These are phyloP conservation scores for Cercophora samala DNA, from an alignment of 495 filamentous ascomycete species.

Conservation along the genomic window DNA sequence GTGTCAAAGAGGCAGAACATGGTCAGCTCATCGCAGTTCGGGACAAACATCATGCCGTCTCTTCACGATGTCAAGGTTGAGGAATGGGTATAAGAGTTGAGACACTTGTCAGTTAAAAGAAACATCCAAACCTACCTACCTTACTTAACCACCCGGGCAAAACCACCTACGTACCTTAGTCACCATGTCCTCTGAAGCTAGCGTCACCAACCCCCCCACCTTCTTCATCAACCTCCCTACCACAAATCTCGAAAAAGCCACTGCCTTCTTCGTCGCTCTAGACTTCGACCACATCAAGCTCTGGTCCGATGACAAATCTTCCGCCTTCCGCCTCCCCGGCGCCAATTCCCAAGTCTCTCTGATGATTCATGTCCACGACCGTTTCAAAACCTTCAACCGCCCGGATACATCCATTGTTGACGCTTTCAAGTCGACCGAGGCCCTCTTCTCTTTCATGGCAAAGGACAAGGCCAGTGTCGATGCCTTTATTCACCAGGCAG, in stretches of 20 bases:
- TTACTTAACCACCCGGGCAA: background rate
- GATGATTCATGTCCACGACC: constrained; percentile 23
- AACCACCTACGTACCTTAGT: too few species aligned
- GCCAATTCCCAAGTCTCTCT: constrained; percentile 20
- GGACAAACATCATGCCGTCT: background rate
- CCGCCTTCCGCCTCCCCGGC: constrained; percentile 19
- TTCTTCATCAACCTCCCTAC: constrained; percentile 26
- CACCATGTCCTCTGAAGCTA: constrained; percentile 11
- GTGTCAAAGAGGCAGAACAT: background rate
- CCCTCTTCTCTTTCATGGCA: constrained; percentile 15
- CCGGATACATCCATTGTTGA: constrained; percentile 16
- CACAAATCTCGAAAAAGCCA: constrained; percentile 10
- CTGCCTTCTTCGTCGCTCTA: constrained; percentile 21
- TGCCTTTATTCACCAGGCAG: constrained; percentile 15
- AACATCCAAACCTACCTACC: background rate
- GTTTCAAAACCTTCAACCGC: constrained; percentile 24
- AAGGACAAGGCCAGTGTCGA: constrained; percentile 19
- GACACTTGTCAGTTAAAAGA: too few species aligned
- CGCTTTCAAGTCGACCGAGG: constrained; percentile 19
- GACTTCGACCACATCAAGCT: constrained; percentile 18
- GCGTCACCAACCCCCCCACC: constrained; percentile 11
- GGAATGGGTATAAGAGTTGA: background rate
- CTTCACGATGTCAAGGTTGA: background rate
- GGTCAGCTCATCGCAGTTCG: background rate
- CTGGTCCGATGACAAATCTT: constrained; percentile 18